Conservation (phyloP, 495 filamentous ascomycete genomes). For the Trichoderma virens region DNA sequence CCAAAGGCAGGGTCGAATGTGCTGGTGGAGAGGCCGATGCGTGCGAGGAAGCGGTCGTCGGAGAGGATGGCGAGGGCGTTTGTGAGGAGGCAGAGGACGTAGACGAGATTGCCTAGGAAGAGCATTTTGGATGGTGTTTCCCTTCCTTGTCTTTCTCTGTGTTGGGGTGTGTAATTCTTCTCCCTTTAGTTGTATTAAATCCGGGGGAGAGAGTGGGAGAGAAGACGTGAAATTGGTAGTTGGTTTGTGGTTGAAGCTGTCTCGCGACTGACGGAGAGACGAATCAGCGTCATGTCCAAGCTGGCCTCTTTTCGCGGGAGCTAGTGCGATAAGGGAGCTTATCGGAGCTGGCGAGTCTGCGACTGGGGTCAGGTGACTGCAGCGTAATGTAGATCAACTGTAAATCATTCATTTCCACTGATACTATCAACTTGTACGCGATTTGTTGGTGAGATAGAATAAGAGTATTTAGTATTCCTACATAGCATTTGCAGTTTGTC, state of each 20-base stretch:
- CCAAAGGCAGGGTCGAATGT: slow-evolving; percentile 68
- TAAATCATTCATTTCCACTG: too few species aligned
- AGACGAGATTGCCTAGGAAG: slow-evolving; percentile 24
- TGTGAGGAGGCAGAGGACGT: slow-evolving; percentile 53
- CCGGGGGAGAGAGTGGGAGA: not conserved
- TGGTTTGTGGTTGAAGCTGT: not conserved
- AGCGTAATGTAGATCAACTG: not conserved
- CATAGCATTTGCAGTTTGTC: too few species aligned
- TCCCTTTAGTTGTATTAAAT: not conserved
- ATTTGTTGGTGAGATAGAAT: too few species aligned
- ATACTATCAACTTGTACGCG: too few species aligned
- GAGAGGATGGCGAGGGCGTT: slow-evolving; percentile 94
- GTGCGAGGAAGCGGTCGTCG: slow-evolving; percentile 94
- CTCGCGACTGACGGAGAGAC: not conserved
- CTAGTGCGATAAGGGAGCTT: slow-evolving; percentile 8
- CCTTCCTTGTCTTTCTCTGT: not conserved
- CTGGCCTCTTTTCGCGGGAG: not conserved
- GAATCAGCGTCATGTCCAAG: not conserved
- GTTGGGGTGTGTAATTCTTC: not conserved
- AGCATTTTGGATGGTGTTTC: not conserved
- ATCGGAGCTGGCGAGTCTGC: not conserved
- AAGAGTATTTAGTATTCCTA: too few species aligned
- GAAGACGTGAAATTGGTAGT: not conserved
- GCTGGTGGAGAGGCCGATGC: slow-evolving; percentile 73
- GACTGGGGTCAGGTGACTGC: not conserved